Conservation (phyloP, 371 early-diverging fungal species). For the Mortierella sp. region DNA sequence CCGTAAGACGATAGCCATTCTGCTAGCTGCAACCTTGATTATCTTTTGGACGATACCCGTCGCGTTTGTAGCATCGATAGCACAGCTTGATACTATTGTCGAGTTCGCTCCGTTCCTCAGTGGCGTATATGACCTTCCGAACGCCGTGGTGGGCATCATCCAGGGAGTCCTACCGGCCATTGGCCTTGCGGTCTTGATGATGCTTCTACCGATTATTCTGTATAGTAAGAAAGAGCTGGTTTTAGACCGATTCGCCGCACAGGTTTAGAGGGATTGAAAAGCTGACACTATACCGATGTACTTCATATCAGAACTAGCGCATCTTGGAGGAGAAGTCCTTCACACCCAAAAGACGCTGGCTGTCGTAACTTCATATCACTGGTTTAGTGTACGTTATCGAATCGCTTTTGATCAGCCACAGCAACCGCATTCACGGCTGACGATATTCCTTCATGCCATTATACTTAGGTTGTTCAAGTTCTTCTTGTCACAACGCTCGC, state of each 20-base stretch:
- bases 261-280: not conserved
- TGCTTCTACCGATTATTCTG: constrained; percentile 81
- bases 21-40: constrained; percentile 65
- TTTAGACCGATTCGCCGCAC: constrained; percentile 31
- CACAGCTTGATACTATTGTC: constrained; percentile 71
- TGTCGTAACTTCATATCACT: constrained; percentile 48
- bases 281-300: too few relatives aligned
- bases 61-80: constrained; percentile 74
- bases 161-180: constrained; percentile 85
- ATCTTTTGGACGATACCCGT: constrained; percentile 82
- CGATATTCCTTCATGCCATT: constrained; percentile 65
- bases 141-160: constrained; percentile 71
- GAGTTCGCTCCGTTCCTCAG: constrained; percentile 64
- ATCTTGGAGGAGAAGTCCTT: constrained; percentile 39
- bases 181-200: constrained; percentile 78
- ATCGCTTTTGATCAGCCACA: constrained; percentile 26
- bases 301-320: constrained; percentile 28
- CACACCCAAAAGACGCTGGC: constrained; percentile 28
- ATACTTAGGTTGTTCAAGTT: constrained; percentile 77
- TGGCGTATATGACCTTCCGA: constrained; percentile 55
- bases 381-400: constrained; percentile 55
- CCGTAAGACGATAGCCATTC: constrained; percentile 63
- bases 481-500: constrained; percentile 85
- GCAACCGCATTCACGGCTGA: too few relatives aligned
- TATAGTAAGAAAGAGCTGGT: constrained; percentile 37